phyloP scores from a whole-genome alignment of 1,139 yeast genomes.

The Zygosaccharomyces sapae region DNA sequence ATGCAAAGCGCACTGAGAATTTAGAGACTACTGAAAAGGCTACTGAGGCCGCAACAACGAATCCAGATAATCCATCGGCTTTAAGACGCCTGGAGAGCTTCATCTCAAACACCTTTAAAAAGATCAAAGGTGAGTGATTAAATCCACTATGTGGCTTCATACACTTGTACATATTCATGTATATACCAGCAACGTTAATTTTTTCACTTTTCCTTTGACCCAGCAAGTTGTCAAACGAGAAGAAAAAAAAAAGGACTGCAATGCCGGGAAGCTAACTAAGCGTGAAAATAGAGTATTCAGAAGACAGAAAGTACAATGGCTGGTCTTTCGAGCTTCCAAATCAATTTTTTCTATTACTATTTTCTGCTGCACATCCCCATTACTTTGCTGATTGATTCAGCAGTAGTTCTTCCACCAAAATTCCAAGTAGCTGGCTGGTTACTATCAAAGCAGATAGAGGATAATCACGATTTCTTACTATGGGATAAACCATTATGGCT shows the following conservation, averaged over 20 bases:
- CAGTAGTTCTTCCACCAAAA: constrained; percentile 57
- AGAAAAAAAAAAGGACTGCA: not conserved
- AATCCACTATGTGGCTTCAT: constrained; percentile 4
- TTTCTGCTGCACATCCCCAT: constrained; percentile 65
- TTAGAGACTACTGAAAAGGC: constrained; percentile 6
- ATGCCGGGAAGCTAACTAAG: not conserved
- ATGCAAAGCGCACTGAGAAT: constrained; percentile 60
- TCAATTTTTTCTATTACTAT: constrained; percentile 47
- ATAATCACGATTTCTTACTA: constrained; percentile 69
- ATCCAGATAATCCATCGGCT: constrained; percentile 53
- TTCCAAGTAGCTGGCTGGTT: constrained; percentile 51
- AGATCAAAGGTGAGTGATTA: constrained; percentile 39
- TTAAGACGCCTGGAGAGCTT: constrained; percentile 59
- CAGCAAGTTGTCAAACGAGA: not conserved
- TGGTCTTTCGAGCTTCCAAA: constrained; percentile 11
- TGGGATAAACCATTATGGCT: constrained; percentile 66
- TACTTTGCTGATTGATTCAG: constrained; percentile 69
- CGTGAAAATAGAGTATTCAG: constrained; percentile 37
- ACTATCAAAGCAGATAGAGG: constrained; percentile 52
- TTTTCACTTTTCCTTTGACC: not conserved
- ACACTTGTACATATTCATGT: constrained; percentile 9
- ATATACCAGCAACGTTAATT: constrained; percentile 5
- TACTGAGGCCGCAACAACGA: constrained; percentile 29
- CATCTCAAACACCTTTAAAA: constrained; percentile 59
- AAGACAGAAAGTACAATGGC: constrained; percentile 5